Evolutionary conservation across 495 filamentous ascomycete species (phyloP).

Genomic region (Neurospora tetraspora): DNA sequence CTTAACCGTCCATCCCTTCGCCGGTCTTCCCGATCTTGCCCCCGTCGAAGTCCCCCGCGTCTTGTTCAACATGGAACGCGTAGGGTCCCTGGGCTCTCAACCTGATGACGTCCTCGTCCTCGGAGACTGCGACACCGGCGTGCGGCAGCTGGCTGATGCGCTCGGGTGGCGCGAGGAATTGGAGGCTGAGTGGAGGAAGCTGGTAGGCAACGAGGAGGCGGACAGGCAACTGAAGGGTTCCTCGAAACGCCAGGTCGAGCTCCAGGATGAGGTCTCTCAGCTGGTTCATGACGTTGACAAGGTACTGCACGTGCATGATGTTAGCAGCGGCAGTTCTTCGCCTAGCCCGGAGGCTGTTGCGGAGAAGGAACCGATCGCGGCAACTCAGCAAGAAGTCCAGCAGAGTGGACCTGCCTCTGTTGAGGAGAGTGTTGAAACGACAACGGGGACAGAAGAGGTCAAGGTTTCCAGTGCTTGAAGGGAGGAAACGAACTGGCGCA

Average conservation of each 20-base stretch:
- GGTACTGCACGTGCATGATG: slow-evolving; percentile 24
- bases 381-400: not conserved
- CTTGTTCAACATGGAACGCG: slow-evolving; percentile 80
- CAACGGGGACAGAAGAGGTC: not conserved
- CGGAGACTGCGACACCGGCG: slow-evolving; percentile 62
- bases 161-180: slow-evolving; percentile 84
- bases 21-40: slow-evolving; percentile 60
- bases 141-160: slow-evolving; percentile 70
- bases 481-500: not conserved
- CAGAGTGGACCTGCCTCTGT: not conserved
- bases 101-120: slow-evolving; percentile 30
- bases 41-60: slow-evolving; percentile 56
- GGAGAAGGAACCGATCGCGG: slow-evolving; percentile 1
- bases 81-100: slow-evolving; percentile 63
- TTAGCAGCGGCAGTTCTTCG: not conserved
- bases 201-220: slow-evolving; percentile 35
- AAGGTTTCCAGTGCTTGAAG: not conserved
- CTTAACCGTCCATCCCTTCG: slow-evolving; percentile 82
- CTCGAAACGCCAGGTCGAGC: slow-evolving; percentile 13
- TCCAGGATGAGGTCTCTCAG: slow-evolving; percentile 25
- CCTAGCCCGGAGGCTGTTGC: not conserved
- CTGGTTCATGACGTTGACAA: slow-evolving; percentile 28
- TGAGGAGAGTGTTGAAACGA: not conserved
- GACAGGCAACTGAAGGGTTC: slow-evolving; percentile 24
- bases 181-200: slow-evolving; percentile 38